phyloP scores from a whole-genome alignment of 75 land plant genomes.

The Isoetes taiwanensis region DNA sequence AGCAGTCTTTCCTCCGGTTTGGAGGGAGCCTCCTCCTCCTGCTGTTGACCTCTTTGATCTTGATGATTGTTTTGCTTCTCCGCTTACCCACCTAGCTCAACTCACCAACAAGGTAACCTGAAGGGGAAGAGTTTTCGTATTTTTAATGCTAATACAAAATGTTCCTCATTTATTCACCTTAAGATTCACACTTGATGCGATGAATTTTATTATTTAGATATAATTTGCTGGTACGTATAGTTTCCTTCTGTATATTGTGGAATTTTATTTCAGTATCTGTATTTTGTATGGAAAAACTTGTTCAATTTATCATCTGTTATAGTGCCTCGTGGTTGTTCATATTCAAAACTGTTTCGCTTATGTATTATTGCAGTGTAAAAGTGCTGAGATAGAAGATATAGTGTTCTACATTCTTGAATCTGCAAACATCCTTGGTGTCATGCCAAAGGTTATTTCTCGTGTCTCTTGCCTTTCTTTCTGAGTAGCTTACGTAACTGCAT shows the following conservation, averaged over 20 bases:
- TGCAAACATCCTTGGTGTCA: slow-evolving; percentile 22
- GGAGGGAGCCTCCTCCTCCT: slow-evolving; percentile 22
- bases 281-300: too few species aligned
- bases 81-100: slow-evolving; percentile 19
- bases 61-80: slow-evolving; percentile 34
- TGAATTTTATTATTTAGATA: too few species aligned
- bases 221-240: too few species aligned
- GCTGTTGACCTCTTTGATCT: slow-evolving; percentile 28
- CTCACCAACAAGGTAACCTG: slow-evolving; percentile 33
- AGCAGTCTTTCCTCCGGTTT: slow-evolving; percentile 26
- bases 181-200: background rate
- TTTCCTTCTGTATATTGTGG: too few species aligned
- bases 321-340: background rate
- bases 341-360: background rate
- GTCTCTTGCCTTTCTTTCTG: background rate
- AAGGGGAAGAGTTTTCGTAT: too few species aligned
- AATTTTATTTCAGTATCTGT: too few species aligned
- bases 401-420: slow-evolving; percentile 18
- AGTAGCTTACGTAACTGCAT: background rate
- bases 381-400: slow-evolving; percentile 18
- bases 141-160: too few species aligned
- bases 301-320: background rate
- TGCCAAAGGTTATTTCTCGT: slow-evolving; percentile 10
- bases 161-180: background rate
- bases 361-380: slow-evolving; percentile 16